These are phyloP conservation scores for Zymoseptoria ardabiliae DNA, from an alignment of 2,329 filamentous ascomycete species.

Conservation along the genomic window DNA sequence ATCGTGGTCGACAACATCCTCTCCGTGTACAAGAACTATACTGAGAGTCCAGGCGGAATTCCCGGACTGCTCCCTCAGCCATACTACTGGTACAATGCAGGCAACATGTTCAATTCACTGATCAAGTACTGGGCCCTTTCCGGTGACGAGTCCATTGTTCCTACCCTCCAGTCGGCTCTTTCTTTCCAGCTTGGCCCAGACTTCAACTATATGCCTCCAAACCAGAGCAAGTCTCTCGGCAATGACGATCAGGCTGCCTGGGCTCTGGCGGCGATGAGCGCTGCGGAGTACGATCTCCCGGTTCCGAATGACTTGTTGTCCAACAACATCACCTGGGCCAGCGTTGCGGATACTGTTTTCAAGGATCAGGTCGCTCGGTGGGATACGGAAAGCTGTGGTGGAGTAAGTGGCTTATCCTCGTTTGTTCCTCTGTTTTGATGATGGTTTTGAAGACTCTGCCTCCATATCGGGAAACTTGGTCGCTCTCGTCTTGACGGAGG, in stretches of 20 bases:
- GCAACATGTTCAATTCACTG: conserved; percentile 60
- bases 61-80: conserved; percentile 21
- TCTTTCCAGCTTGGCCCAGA: conserved; percentile 53
- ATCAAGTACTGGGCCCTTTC: conserved; percentile 64
- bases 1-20: conserved; percentile 15
- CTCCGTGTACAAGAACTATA: conserved; percentile 10
- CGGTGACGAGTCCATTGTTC: conserved; percentile 52
- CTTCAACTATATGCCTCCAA: conserved; percentile 53
- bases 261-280: conserved; percentile 72
- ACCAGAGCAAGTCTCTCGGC: conserved; percentile 33
- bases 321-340: conserved; percentile 50
- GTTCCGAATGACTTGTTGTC: conserved; percentile 19
- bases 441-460: too few species aligned
- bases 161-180: conserved; percentile 52
- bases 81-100: conserved; percentile 56
- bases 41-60: conserved; percentile 1
- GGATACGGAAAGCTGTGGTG: conserved; percentile 58
- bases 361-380: conserved; percentile 67
- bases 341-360: conserved; percentile 68
- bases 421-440: too few species aligned
- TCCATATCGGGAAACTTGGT: too few species aligned
- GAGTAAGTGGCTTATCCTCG: conserved; percentile 39
- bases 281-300: conserved; percentile 69
- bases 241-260: conserved; percentile 63
- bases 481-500: too few species aligned